Conservation (phyloP, 2,329 filamentous ascomycete genomes). For the Dothideomycetes sp. region DNA sequence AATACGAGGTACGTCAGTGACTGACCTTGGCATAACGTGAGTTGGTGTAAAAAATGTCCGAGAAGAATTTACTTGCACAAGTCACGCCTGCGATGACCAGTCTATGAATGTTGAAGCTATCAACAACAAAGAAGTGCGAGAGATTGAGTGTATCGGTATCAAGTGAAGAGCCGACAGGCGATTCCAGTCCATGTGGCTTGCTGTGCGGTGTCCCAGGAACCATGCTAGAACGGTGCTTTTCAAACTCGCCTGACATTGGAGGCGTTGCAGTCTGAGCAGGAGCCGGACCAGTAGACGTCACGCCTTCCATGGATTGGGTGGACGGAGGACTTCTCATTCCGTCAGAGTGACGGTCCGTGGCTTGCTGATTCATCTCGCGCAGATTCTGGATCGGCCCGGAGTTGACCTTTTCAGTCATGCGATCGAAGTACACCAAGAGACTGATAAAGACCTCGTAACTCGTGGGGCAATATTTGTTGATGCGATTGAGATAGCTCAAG, state of each 20-base stretch:
- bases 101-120: constrained; percentile 97
- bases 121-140: constrained; percentile 79
- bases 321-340: constrained; percentile 12
- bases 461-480: constrained; percentile 97
- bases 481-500: constrained; percentile 84
- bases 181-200: constrained; percentile 18
- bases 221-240: constrained; percentile 23
- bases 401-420: constrained; percentile 96
- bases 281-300: constrained; percentile 16
- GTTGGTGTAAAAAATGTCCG: constrained; percentile 97
- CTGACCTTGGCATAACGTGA: constrained; percentile 95
- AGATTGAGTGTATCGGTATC: constrained; percentile 33
- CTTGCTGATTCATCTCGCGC: constrained; percentile 40
- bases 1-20: too few species aligned
- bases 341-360: constrained; percentile 21
- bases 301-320: constrained; percentile 16
- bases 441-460: constrained; percentile 97
- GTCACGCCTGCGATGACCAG: constrained; percentile 95
- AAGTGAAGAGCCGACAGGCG: constrained; percentile 11
- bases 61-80: constrained; percentile 99
- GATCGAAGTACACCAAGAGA: constrained; percentile 91
- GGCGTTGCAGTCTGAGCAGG: constrained; percentile 35
- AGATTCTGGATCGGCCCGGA: constrained; percentile 60
- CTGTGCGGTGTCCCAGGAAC: constrained; percentile 26
- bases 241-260: constrained; percentile 37